These are phyloP conservation scores for Mycena floridula DNA, from an alignment of 768 basidiomycete genomes.

Conservation along the genomic window DNA sequence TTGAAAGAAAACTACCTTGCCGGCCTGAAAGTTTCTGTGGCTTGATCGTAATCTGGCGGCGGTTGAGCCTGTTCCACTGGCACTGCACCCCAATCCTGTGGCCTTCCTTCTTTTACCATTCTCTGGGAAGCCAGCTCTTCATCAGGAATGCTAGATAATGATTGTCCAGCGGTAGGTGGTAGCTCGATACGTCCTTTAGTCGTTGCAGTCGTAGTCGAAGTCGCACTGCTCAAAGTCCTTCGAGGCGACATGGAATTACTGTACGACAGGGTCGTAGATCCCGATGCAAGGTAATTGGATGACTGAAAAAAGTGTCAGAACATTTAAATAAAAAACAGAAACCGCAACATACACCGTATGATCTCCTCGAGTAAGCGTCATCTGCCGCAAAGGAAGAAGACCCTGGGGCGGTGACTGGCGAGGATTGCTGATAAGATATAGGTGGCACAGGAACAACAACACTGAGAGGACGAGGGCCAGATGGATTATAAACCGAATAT, in stretches of 20 bases:
- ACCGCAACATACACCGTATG: too few species aligned
- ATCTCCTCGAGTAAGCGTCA: too few species aligned
- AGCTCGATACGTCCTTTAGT: constrained; percentile 4
- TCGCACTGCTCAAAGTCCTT: constrained; percentile 1
- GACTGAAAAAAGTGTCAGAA: background rate
- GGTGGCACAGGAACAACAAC: background rate
- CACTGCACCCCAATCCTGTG: constrained; percentile 14
- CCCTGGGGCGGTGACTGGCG: background rate
- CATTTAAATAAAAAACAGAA: too few species aligned
- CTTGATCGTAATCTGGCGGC: constrained; percentile 15
- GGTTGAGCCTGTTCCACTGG: constrained; percentile 2
- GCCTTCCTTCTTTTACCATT: constrained; percentile 12
- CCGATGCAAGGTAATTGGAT: background rate
- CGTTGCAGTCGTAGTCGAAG: too few species aligned
- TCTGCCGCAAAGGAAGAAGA: background rate
- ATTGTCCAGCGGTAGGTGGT: constrained; percentile 11
- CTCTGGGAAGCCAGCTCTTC: constrained; percentile 10
- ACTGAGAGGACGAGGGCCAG: background rate
- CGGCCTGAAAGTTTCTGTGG: too few species aligned
- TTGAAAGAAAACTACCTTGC: too few species aligned
- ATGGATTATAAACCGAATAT: background rate
- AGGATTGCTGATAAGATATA: background rate
- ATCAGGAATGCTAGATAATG: constrained; percentile 7
- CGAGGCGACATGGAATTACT: constrained; percentile 5
- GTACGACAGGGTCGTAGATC: background rate